A percentile compares a stretch with the other conserved stretches of the same genome.
These are phyloP conservation scores for Leccinum aurantiacum DNA, from an alignment of 768 basidiomycete species.

Conservation along the genomic window DNA sequence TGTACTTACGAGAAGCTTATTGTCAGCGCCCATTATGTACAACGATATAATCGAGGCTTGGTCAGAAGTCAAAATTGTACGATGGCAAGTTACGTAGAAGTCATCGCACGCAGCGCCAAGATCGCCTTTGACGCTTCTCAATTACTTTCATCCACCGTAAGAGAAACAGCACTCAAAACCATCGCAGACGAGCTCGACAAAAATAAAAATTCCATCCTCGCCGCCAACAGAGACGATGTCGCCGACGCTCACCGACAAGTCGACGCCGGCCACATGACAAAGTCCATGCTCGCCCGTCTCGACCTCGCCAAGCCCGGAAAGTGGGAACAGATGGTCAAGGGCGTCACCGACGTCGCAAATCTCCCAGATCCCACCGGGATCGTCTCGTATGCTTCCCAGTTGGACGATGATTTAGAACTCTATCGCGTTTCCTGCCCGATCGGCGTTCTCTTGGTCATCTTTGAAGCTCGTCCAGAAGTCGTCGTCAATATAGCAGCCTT, in stretches of 20 bases:
- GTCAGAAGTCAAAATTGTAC: background rate
- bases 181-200: conserved; percentile 67
- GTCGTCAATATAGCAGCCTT: conserved; percentile 95
- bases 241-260: conserved; percentile 79
- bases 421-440: conserved; percentile 96
- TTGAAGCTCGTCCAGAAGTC: conserved; percentile 96
- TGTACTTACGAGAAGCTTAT: background rate
- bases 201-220: conserved; percentile 67
- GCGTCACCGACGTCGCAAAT: conserved; percentile 80
- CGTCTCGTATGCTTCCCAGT: conserved; percentile 84
- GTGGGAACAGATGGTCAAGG: conserved; percentile 93
- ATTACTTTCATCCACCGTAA: conserved; percentile 64
- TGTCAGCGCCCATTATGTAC: background rate
- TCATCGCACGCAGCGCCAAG: conserved; percentile 79
- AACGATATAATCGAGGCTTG: too few relatives aligned
- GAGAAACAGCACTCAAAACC: conserved; percentile 67
- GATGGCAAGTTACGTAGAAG: conserved; percentile 35
- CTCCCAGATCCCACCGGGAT: conserved; percentile 86
- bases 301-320: conserved; percentile 81
- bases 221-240: conserved; percentile 81
- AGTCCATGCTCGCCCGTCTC: conserved; percentile 80
- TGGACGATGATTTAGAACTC: conserved; percentile 85
- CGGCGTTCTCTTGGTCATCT: conserved; percentile 93
- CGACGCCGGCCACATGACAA: conserved; percentile 79
- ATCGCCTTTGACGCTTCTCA: conserved; percentile 86